Conservation (phyloP, 2,329 filamentous ascomycete genomes). For the Beauveria bassiana region DNA sequence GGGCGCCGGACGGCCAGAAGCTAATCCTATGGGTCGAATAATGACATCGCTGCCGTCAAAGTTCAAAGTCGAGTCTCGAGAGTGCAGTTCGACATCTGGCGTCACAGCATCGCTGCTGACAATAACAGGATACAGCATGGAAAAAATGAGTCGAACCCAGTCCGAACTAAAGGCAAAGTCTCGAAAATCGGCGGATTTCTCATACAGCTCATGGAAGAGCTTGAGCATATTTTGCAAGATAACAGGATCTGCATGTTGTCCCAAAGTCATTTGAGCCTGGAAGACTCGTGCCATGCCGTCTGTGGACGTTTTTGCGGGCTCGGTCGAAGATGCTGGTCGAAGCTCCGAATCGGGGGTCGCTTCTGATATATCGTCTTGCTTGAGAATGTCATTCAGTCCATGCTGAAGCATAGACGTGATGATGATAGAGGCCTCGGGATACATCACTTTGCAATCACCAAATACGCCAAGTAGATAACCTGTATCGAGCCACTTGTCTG, state of each 20-base stretch:
- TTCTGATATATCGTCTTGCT: constrained; percentile 34
- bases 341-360: background rate
- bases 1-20: constrained; percentile 53
- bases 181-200: constrained; percentile 67
- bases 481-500: constrained; percentile 66
- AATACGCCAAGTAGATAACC: constrained; percentile 70
- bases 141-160: constrained; percentile 72
- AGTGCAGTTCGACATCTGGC: constrained; percentile 80
- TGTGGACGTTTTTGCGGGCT: background rate
- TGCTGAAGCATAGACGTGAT: constrained; percentile 83
- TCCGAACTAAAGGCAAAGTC: constrained; percentile 76
- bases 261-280: constrained; percentile 10
- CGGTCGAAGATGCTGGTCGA: background rate
- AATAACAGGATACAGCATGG: constrained; percentile 77
- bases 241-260: constrained; percentile 29
- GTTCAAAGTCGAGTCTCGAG: constrained; percentile 68
- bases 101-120: constrained; percentile 79
- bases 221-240: constrained; percentile 70
- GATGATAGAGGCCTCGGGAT: constrained; percentile 71
- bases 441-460: constrained; percentile 57
- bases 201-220: constrained; percentile 72
- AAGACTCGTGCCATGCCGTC: constrained; percentile 1
- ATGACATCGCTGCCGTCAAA: constrained; percentile 84
- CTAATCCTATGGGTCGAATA: constrained; percentile 59
- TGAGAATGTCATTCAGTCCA: constrained; percentile 64